Conservation (phyloP, 306 rosid species). For the Inga leiocalycina region DNA sequence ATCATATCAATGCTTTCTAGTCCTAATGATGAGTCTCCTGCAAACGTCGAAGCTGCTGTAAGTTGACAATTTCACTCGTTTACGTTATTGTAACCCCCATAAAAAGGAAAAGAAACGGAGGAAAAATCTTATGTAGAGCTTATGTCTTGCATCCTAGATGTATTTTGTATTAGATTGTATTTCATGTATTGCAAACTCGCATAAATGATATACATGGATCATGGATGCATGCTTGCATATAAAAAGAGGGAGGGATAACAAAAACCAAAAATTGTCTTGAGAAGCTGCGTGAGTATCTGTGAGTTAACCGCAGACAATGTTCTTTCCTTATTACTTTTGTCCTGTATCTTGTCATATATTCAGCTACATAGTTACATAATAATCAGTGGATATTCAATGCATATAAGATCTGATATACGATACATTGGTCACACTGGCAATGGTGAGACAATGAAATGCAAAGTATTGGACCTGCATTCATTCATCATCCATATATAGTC, state of each 20-base stretch:
- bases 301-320: not conserved
- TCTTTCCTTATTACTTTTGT: conserved; percentile 3
- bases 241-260: too few species aligned
- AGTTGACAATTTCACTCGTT: conserved; percentile 41
- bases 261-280: too few species aligned
- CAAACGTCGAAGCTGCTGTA: conserved; percentile 99
- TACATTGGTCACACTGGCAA: too few species aligned
- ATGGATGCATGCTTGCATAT: too few species aligned
- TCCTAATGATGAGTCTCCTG: conserved; percentile 99
- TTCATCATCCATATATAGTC: too few species aligned
- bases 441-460: too few species aligned
- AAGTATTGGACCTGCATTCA: too few species aligned
- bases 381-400: too few species aligned
- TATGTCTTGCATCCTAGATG: conserved; percentile 19
- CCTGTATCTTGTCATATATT: not conserved
- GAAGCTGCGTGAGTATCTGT: not conserved
- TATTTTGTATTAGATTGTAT: not conserved
- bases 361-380: too few species aligned
- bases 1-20: conserved; percentile 97
- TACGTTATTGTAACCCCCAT: not conserved
- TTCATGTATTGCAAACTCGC: not conserved
- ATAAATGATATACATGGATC: too few species aligned
- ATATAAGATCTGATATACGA: too few species aligned
- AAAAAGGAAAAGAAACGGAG: not conserved
- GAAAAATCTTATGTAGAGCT: not conserved